Percentiles rank a stretch among this genome's conserved stretches.
Conservation (phyloP, 805 yeast genomes). For the Candida fluviatilis region DNA sequence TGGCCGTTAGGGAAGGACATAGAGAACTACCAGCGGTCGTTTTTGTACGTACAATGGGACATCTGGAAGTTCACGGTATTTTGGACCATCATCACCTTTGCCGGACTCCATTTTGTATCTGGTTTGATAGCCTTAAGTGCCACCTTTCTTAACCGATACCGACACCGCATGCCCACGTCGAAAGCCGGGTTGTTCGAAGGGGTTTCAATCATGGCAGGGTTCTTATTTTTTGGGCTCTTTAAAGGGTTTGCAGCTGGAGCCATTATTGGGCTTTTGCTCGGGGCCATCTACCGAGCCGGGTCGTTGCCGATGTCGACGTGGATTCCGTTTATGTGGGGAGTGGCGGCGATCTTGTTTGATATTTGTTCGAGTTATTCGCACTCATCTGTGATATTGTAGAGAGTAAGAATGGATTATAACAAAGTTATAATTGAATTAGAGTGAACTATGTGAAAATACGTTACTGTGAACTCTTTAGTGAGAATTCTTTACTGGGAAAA, state of each 20-base stretch:
- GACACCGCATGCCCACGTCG: slow-evolving; percentile 11
- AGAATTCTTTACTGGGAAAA: too few relatives aligned
- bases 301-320: slow-evolving; percentile 88
- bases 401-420: too few relatives aligned
- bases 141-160: slow-evolving; percentile 17
- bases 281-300: slow-evolving; percentile 76
- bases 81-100: slow-evolving; percentile 75
- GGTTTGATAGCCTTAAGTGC: slow-evolving; percentile 52
- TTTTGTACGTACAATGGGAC: slow-evolving; percentile 64
- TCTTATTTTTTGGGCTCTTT: slow-evolving; percentile 49
- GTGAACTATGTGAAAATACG: too few relatives aligned
- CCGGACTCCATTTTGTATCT: slow-evolving; percentile 57
- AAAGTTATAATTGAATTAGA: too few relatives aligned
- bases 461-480: too few relatives aligned
- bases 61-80: slow-evolving; percentile 78
- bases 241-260: slow-evolving; percentile 75
- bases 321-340: slow-evolving; percentile 85
- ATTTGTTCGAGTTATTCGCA: slow-evolving; percentile 54
- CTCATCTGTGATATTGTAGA: slow-evolving; percentile 12
- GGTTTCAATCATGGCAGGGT: slow-evolving; percentile 39
- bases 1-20: slow-evolving; percentile 56
- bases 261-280: slow-evolving; percentile 67
- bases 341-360: slow-evolving; percentile 63
- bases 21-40: slow-evolving; percentile 43
- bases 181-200: slow-evolving; percentile 2